Percentiles rank a stretch among this genome's conserved stretches.
Evolutionary conservation across 169 alveolate genomes (phyloP).

Genomic region (Plasmodium relictum): DNA sequence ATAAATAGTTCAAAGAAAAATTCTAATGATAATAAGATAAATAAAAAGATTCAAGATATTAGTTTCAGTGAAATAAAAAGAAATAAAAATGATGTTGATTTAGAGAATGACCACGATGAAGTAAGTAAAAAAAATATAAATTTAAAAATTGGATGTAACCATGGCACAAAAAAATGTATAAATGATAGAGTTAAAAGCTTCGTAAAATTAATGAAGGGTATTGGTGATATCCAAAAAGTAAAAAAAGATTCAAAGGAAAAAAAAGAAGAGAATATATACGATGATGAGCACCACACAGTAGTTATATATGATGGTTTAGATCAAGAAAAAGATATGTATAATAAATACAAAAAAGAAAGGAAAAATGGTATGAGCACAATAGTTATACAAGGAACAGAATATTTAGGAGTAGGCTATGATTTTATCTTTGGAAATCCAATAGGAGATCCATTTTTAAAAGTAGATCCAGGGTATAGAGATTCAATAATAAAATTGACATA

Average conservation of each 20-base stretch:
- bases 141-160: background rate
- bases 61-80: slow-evolving; percentile 9
- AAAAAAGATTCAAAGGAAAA: background rate
- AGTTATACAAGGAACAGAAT: slow-evolving; percentile 81
- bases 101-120: slow-evolving; percentile 1
- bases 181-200: slow-evolving; percentile 18
- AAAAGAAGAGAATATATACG: slow-evolving; percentile 32
- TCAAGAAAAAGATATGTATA: slow-evolving; percentile 59
- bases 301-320: slow-evolving; percentile 53
- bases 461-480: slow-evolving; percentile 89
- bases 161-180: slow-evolving; percentile 6
- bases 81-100: background rate
- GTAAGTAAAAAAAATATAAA: background rate
- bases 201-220: slow-evolving; percentile 32
- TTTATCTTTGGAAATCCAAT: slow-evolving; percentile 88
- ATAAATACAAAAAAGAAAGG: slow-evolving; percentile 35
- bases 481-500: slow-evolving; percentile 83
- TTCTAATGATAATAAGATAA: background rate
- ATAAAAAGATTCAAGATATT: background rate
- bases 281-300: slow-evolving; percentile 64
- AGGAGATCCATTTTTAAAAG: slow-evolving; percentile 89
- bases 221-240: slow-evolving; percentile 1
- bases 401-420: slow-evolving; percentile 90
- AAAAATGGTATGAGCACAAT: slow-evolving; percentile 41
- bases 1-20: background rate